Conservation (phyloP, 1,139 yeast species). For the Debaryomyces psychrophilus region DNA sequence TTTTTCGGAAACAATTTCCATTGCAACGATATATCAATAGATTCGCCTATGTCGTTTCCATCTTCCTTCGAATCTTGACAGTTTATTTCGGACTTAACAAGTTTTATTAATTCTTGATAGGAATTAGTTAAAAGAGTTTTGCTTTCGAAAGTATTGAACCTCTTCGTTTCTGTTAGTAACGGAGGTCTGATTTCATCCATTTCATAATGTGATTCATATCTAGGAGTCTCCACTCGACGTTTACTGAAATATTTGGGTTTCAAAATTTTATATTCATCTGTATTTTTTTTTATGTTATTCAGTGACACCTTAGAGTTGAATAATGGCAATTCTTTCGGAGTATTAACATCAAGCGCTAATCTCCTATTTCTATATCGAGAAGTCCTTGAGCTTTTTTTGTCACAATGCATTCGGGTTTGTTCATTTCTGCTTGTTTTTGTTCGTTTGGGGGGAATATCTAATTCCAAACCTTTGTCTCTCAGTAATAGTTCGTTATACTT, state of each 20-base stretch:
- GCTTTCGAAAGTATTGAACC: conserved; percentile 19
- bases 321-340: neutral
- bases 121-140: conserved; percentile 18
- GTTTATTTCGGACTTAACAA: conserved; percentile 19
- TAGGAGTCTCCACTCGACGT: neutral
- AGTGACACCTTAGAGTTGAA: neutral
- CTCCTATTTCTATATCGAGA: neutral
- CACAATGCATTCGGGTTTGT: neutral
- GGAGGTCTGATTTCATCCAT: conserved; percentile 10
- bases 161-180: conserved; percentile 5
- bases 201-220: neutral
- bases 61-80: neutral
- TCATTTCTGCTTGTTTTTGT: conserved; percentile 10
- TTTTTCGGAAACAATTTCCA: conserved; percentile 30
- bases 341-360: neutral
- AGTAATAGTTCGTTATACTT: conserved; percentile 23
- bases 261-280: neutral
- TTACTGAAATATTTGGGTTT: neutral
- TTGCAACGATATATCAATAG: conserved; percentile 28
- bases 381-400: neutral
- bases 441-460: conserved; percentile 33
- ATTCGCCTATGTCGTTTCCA: conserved; percentile 14
- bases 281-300: neutral
- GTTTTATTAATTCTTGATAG: conserved; percentile 25
- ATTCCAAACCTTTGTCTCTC: conserved; percentile 22